These are phyloP conservation scores for Aspergillus hancockii DNA, from an alignment of 495 filamentous ascomycete species.

Conservation along the genomic window DNA sequence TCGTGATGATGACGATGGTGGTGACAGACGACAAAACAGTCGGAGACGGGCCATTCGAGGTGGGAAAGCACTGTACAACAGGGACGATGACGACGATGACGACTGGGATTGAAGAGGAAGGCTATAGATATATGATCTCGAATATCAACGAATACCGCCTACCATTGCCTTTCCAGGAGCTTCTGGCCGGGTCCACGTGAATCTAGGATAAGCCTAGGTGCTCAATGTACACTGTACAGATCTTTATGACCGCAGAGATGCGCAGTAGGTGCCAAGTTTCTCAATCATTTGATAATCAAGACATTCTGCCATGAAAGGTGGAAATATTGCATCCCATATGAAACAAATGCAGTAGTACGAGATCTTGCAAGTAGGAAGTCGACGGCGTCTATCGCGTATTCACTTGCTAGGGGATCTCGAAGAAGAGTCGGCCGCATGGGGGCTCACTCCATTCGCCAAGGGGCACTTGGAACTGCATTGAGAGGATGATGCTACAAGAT, in stretches of 20 bases:
- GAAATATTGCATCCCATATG: neutral
- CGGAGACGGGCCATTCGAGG: constrained; percentile 55
- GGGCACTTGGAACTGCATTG: constrained; percentile 5
- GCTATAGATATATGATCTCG: constrained; percentile 14
- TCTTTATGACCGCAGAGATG: neutral
- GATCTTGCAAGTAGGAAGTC: neutral
- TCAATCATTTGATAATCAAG: neutral
- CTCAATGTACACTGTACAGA: neutral
- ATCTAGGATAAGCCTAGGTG: neutral
- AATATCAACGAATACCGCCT: constrained; percentile 14
- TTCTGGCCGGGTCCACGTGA: neutral
- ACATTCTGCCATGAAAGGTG: neutral
- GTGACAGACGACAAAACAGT: constrained; percentile 23
- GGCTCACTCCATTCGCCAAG: neutral
- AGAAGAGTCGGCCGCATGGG: neutral
- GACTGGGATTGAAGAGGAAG: constrained; percentile 64
- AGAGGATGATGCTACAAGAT: neutral
- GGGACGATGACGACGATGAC: constrained; percentile 53
- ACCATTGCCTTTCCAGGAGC: neutral
- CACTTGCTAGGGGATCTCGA: neutral
- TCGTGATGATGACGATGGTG: constrained; percentile 31
- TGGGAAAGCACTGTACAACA: constrained; percentile 24
- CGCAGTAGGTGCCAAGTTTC: neutral
- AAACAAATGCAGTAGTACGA: neutral
- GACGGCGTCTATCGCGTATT: neutral